Conservation (phyloP, 1,284 basidiomycete species). For the Naganishia sp. region DNA sequence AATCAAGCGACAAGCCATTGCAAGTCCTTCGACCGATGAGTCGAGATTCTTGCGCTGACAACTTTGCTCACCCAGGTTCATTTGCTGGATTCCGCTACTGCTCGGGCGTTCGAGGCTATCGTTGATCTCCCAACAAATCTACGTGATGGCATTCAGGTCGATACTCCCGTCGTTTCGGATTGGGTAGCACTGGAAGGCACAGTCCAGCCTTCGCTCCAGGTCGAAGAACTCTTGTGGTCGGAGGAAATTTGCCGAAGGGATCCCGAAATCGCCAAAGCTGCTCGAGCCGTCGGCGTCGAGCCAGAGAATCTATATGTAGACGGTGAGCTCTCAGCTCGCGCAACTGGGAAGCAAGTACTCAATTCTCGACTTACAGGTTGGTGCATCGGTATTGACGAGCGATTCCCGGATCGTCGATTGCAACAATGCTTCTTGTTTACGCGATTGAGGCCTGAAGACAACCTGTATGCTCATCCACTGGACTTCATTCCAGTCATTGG, state of each 20-base stretch:
- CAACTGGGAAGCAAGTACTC: not conserved
- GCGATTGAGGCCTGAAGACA: constrained; percentile 48
- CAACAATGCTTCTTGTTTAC: constrained; percentile 56
- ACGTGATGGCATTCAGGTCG: constrained; percentile 8
- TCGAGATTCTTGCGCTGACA: not conserved
- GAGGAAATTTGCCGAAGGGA: constrained; percentile 54
- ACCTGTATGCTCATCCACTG: constrained; percentile 55
- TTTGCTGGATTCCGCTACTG: constrained; percentile 51
- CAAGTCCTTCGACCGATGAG: constrained; percentile 34
- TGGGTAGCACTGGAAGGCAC: constrained; percentile 51
- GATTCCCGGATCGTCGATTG: constrained; percentile 51
- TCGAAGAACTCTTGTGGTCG: constrained; percentile 56
- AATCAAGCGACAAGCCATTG: constrained; percentile 47
- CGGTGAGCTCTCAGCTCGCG: constrained; percentile 35
- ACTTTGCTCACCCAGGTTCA: constrained; percentile 43
- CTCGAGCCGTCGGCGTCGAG: constrained; percentile 53
- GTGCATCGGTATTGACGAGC: constrained; percentile 55
- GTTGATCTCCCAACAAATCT: constrained; percentile 52
- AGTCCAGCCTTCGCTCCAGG: constrained; percentile 55
- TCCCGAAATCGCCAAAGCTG: constrained; percentile 49
- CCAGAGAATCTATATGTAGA: constrained; percentile 53
- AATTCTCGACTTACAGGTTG: constrained; percentile 45
- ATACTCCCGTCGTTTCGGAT: constrained; percentile 36
- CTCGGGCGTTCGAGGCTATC: constrained; percentile 50
- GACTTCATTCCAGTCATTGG: constrained; percentile 36